Evolutionary conservation across 2,329 filamentous ascomycete species (phyloP).

Genomic region (Hymenoscyphus repandus): DNA sequence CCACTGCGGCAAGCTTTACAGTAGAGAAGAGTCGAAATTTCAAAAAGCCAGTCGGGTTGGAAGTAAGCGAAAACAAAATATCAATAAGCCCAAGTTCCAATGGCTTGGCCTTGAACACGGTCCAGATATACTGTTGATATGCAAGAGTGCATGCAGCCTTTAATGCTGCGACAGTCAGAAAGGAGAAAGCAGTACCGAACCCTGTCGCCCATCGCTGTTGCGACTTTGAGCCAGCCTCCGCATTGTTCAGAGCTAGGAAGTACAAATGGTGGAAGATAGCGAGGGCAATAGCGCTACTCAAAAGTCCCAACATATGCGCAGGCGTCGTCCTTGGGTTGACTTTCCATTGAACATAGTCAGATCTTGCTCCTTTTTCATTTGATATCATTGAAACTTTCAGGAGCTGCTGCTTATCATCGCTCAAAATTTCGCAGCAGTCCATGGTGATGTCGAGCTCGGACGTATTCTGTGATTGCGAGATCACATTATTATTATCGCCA

Average conservation of each 20-base stretch:
- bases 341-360: no score
- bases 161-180: conserved; percentile 11
- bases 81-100: conserved; percentile 15
- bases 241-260: neutral
- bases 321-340: no score
- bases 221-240: neutral
- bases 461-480: no score
- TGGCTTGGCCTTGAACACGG: conserved; percentile 10
- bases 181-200: conserved; percentile 18
- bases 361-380: no score
- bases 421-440: no score
- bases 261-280: neutral
- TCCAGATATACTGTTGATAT: conserved; percentile 20
- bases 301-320: neutral
- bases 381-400: no score
- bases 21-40: conserved; percentile 3
- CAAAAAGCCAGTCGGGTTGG: conserved; percentile 10
- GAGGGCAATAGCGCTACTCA: neutral
- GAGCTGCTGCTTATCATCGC: no score
- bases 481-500: no score
- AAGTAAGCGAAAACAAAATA: conserved; percentile 14
- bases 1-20: conserved; percentile 5
- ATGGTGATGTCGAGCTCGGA: no score
- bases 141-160: conserved; percentile 9
- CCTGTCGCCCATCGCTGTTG: conserved; percentile 13